Conservation (phyloP, 164 flowering plant species). For the Piper longum region DNA sequence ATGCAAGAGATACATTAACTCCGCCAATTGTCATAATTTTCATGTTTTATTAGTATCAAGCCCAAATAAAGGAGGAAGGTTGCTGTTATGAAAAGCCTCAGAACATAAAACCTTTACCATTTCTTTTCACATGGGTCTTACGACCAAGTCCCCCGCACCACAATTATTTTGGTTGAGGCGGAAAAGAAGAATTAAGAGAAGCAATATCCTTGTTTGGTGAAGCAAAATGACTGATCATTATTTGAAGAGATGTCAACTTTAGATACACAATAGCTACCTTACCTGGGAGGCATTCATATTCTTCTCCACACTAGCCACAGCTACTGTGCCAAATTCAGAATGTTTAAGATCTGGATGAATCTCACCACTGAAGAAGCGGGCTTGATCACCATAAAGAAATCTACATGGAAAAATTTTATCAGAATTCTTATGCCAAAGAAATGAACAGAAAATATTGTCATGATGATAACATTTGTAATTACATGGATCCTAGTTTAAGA, state of each 20-base stretch:
- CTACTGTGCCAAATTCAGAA: constrained; percentile 72
- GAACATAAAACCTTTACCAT: no score
- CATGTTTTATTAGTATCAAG: no score
- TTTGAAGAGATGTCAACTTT: background rate
- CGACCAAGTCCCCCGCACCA: no score
- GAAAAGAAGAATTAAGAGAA: background rate
- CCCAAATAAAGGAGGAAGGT: no score
- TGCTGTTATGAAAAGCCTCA: no score
- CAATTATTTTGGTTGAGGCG: background rate
- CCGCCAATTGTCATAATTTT: no score
- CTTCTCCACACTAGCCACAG: constrained; percentile 98
- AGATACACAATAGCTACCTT: background rate
- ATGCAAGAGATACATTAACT: no score
- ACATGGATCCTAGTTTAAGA: no score
- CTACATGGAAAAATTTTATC: constrained; percentile 16
- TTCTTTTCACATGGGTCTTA: no score
- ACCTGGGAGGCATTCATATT: constrained; percentile 99
- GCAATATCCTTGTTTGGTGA: background rate
- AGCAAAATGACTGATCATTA: background rate
- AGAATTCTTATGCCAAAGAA: background rate
- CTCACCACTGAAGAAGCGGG: constrained; percentile 88
- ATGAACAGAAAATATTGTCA: no score
- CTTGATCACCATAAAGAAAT: constrained; percentile 87
- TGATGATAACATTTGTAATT: no score
- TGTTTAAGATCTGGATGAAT: constrained; percentile 82